phyloP scores from a whole-genome alignment of 345 rosid species.

The Sonneratia caseolaris region DNA sequence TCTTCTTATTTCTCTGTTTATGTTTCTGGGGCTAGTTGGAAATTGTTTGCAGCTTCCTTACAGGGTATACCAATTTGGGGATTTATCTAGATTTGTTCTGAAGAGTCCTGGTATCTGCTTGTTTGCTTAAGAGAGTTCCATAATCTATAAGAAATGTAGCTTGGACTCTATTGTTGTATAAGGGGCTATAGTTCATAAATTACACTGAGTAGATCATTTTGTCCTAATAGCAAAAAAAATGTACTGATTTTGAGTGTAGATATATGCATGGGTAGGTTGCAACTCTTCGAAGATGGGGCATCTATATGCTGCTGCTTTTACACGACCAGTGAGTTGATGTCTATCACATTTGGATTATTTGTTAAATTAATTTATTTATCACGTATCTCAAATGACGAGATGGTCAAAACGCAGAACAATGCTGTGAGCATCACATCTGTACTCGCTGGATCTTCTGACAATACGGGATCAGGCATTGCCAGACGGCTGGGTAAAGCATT shows the following conservation, averaged over 20 bases:
- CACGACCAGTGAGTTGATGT: slow-evolving; percentile 43
- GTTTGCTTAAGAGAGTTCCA: not conserved
- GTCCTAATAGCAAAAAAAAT: not conserved
- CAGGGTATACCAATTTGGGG: not conserved
- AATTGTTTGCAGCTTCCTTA: not conserved
- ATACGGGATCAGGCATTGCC: slow-evolving; percentile 82
- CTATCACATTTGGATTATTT: not conserved
- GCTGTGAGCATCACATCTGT: slow-evolving; percentile 61
- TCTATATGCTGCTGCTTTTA: slow-evolving; percentile 76
- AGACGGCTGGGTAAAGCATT: slow-evolving; percentile 56
- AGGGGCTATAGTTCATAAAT: not conserved
- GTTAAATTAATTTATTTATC: not conserved
- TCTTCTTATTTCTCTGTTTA: not conserved
- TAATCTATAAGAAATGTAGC: not conserved
- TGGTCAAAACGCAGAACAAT: slow-evolving; percentile 30
- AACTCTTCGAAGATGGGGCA: slow-evolving; percentile 64
- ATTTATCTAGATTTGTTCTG: not conserved
- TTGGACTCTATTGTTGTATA: not conserved
- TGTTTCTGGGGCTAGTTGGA: not conserved
- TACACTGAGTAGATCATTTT: not conserved
- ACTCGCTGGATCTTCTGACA: slow-evolving; percentile 78
- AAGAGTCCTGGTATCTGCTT: not conserved
- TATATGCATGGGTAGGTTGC: slow-evolving; percentile 78
- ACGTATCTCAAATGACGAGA: not conserved
- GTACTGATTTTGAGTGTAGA: slow-evolving; percentile 21